phyloP scores from a whole-genome alignment of 139 green algal species.

The Volvox africanus region DNA sequence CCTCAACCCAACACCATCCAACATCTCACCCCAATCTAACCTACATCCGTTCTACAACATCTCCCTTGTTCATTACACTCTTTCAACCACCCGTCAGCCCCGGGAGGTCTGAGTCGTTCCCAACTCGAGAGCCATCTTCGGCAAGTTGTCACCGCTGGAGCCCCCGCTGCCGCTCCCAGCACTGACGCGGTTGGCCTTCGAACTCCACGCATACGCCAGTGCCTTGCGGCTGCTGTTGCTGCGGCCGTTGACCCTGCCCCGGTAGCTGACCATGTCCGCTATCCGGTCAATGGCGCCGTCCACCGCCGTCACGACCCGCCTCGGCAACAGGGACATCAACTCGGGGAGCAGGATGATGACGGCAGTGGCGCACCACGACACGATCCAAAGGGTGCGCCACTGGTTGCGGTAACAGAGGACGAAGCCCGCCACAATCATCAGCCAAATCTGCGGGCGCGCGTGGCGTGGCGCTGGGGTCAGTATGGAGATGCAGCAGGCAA shows the following conservation, averaged over 20 bases:
- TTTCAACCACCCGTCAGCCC: no score
- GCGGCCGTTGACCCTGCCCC: neutral
- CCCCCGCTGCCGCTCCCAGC: neutral
- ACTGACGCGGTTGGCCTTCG: neutral
- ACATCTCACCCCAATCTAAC: no score
- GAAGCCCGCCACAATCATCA: slow-evolving; percentile 41
- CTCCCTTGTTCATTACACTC: no score
- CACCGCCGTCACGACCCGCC: neutral
- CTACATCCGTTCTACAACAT: no score
- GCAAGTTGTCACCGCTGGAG: neutral
- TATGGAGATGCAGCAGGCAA: no score
- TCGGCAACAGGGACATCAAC: neutral
- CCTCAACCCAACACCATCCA: no score
- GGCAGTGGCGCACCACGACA: neutral
- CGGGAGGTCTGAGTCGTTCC: no score
- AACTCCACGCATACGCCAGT: neutral
- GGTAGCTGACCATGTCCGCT: neutral
- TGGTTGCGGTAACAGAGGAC: slow-evolving; percentile 16
- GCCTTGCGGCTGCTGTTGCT: neutral
- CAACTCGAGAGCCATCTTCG: neutral
- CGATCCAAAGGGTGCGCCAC: slow-evolving; percentile 36
- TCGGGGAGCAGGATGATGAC: slow-evolving; percentile 5
- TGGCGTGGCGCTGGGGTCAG: neutral
- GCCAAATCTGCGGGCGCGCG: neutral
- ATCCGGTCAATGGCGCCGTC: neutral